Conservation (phyloP, 192 early-diverging fungal species). For the Dissophora globulifera region DNA sequence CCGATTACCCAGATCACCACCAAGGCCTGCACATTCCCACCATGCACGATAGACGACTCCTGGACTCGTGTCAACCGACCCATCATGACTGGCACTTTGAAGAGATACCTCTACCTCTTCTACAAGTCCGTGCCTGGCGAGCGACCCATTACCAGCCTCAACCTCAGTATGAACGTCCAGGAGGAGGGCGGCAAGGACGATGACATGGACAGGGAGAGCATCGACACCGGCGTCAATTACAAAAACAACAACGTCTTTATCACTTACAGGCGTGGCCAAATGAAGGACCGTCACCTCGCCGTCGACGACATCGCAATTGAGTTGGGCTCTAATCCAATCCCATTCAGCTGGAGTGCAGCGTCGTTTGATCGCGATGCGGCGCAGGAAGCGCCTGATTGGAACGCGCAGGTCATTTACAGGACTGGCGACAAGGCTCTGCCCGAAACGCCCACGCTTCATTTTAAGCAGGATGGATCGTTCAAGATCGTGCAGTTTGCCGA, state of each 20-base stretch:
- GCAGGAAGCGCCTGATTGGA: slow-evolving; percentile 33
- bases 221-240: slow-evolving; percentile 35
- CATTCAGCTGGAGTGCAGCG: slow-evolving; percentile 26
- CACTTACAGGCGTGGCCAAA: slow-evolving; percentile 16
- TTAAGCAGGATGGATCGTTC: slow-evolving; percentile 53
- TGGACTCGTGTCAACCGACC: slow-evolving; percentile 54
- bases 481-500: slow-evolving; percentile 62
- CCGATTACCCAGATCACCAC: slow-evolving; percentile 52
- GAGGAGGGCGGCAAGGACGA: background rate
- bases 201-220: slow-evolving; percentile 7
- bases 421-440: slow-evolving; percentile 16
- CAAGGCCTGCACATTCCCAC: slow-evolving; percentile 36
- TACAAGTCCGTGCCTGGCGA: slow-evolving; percentile 49
- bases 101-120: slow-evolving; percentile 47
- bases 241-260: slow-evolving; percentile 37
- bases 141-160: slow-evolving; percentile 26
- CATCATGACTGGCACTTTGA: slow-evolving; percentile 43
- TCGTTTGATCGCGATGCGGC: slow-evolving; percentile 3
- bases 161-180: slow-evolving; percentile 13
- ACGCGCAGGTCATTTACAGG: slow-evolving; percentile 38
- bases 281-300: background rate
- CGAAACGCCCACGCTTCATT: slow-evolving; percentile 22
- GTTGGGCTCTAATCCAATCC: slow-evolving; percentile 27
- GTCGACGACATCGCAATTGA: slow-evolving; percentile 43
- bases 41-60: slow-evolving; percentile 36